Evolutionary conservation across 2,329 filamentous ascomycete genomes (phyloP).

Genomic region (Hypoxylon sp.): DNA sequence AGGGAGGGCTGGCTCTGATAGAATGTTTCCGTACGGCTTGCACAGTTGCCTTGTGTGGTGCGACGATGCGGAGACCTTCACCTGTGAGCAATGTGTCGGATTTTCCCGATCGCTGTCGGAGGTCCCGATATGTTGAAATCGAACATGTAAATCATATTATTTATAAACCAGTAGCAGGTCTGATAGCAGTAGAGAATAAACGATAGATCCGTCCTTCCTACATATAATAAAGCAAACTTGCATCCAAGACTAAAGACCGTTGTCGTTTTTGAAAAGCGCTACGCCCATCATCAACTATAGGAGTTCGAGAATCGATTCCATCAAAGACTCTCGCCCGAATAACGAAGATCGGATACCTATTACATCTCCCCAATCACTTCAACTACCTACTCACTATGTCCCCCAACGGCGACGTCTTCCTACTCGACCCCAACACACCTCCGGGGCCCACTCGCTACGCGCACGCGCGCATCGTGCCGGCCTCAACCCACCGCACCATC

Average conservation of each 20-base stretch:
- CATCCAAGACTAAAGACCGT: conserved; percentile 1
- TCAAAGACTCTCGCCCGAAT: too few relatives aligned
- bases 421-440: conserved; percentile 49
- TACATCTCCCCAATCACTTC: conserved; percentile 1
- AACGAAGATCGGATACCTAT: background rate
- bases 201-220: background rate
- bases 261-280: background rate
- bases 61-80: background rate
- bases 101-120: conserved; percentile 5
- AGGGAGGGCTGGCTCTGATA: background rate
- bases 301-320: too few relatives aligned
- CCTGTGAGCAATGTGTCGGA: background rate
- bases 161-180: background rate
- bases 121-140: conserved; percentile 8
- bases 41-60: background rate
- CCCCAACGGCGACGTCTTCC: conserved; percentile 52
- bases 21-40: background rate
- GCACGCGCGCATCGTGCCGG: conserved; percentile 50
- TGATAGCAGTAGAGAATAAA: background rate
- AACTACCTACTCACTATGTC: conserved; percentile 44
- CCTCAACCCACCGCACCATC: conserved; percentile 51
- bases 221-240: conserved; percentile 3
- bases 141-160: conserved; percentile 6
- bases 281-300: too few relatives aligned
- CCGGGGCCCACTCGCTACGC: conserved; percentile 49